Conservation (phyloP, 176 grass and related monocot species). For the Stipa capillata region DNA sequence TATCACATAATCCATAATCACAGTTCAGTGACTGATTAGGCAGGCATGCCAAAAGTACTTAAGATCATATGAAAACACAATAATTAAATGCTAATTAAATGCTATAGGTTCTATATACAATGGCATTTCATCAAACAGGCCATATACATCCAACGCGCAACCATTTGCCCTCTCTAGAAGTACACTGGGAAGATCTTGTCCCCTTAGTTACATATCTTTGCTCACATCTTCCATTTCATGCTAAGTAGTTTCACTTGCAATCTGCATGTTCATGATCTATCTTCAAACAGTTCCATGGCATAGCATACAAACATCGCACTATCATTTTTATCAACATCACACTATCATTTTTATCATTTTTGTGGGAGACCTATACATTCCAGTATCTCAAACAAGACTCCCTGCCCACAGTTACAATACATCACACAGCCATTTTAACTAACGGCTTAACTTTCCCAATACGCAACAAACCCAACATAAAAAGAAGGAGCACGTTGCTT, state of each 20-base stretch:
- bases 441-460: constrained; percentile 7
- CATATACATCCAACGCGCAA: background rate
- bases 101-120: background rate
- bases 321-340: no score
- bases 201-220: background rate
- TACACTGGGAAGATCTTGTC: background rate
- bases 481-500: background rate
- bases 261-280: background rate
- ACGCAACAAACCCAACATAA: constrained; percentile 9
- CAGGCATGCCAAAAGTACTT: constrained; percentile 7
- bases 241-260: constrained; percentile 15
- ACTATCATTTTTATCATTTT: no score
- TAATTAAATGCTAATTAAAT: no score
- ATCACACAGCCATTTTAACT: background rate
- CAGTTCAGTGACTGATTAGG: background rate
- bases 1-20: background rate
- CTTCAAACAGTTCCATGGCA: background rate
- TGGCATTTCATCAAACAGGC: background rate
- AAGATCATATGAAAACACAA: background rate
- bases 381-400: background rate
- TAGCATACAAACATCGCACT: background rate
- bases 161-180: background rate
- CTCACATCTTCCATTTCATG: background rate
- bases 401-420: constrained; percentile 15
- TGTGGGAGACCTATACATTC: background rate